phyloP scores from a whole-genome alignment of 495 filamentous ascomycete genomes.

The Penicillium macrosclerotiorum region DNA sequence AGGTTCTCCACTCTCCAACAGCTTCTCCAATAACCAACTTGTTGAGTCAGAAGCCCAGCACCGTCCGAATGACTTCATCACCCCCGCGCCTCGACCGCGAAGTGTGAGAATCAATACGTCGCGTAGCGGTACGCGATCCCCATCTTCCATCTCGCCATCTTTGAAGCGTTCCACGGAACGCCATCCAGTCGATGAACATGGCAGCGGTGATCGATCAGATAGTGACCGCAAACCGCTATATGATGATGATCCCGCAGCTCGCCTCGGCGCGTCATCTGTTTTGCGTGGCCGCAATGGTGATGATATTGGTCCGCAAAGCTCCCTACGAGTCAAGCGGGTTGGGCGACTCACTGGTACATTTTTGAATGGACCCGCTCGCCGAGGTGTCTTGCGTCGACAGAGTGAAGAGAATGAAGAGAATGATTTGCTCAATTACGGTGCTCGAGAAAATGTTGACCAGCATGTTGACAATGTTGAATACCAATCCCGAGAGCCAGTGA shows the following conservation, averaged over 20 bases:
- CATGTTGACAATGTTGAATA: slow-evolving; percentile 30
- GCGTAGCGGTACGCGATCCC: slow-evolving; percentile 36
- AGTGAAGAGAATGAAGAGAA: slow-evolving; percentile 66
- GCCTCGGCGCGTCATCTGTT: slow-evolving; percentile 49
- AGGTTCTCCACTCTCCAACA: slow-evolving; percentile 33
- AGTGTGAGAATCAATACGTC: slow-evolving; percentile 58
- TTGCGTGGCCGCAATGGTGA: slow-evolving; percentile 49
- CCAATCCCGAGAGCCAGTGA: slow-evolving; percentile 27
- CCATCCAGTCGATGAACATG: slow-evolving; percentile 34
- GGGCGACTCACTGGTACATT: slow-evolving; percentile 70
- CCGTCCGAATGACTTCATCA: slow-evolving; percentile 55
- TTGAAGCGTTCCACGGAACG: slow-evolving; percentile 36
- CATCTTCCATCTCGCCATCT: slow-evolving; percentile 42
- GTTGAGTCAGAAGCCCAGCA: slow-evolving; percentile 28
- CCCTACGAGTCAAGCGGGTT: slow-evolving; percentile 70
- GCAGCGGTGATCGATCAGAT: slow-evolving; percentile 41
- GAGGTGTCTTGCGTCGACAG: slow-evolving; percentile 65
- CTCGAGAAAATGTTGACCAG: slow-evolving; percentile 23
- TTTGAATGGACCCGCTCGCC: slow-evolving; percentile 69
- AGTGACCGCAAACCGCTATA: slow-evolving; percentile 42
- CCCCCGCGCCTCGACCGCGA: slow-evolving; percentile 62
- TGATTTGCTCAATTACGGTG: slow-evolving; percentile 30
- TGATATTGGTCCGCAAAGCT: slow-evolving; percentile 61
- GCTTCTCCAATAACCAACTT: slow-evolving; percentile 30
- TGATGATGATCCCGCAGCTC: slow-evolving; percentile 46